Percentiles rank a stretch among this genome's conserved stretches.
These are phyloP conservation scores for Penicillium alfredii DNA, from an alignment of 495 filamentous ascomycete genomes.

Conservation along the genomic window DNA sequence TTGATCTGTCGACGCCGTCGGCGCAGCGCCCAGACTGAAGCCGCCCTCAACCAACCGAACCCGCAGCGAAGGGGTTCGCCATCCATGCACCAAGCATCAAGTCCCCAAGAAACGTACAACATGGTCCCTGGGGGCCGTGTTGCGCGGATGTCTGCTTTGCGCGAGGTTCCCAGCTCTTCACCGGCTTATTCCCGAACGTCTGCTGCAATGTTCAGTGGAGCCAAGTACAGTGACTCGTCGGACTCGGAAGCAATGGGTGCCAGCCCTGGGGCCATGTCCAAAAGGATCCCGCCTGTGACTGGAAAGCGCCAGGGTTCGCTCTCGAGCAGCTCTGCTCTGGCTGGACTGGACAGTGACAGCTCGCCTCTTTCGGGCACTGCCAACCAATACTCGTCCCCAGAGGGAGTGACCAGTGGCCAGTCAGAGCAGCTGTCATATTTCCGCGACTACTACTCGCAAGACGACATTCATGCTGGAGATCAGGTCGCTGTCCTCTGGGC, in stretches of 20 bases:
- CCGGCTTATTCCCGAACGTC: slow-evolving; percentile 47
- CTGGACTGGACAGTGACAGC: slow-evolving; percentile 58
- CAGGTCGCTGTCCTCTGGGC: slow-evolving; percentile 92
- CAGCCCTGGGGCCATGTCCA: slow-evolving; percentile 69
- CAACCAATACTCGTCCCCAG: slow-evolving; percentile 74
- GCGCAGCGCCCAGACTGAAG: slow-evolving; percentile 54
- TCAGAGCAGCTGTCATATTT: slow-evolving; percentile 93
- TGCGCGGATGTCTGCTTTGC: slow-evolving; percentile 91
- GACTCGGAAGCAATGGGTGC: slow-evolving; percentile 74
- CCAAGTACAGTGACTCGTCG: slow-evolving; percentile 63
- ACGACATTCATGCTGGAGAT: slow-evolving; percentile 90
- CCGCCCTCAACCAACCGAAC: slow-evolving; percentile 79
- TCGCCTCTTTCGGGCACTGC: slow-evolving; percentile 70
- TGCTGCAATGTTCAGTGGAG: slow-evolving; percentile 33
- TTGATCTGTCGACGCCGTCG: slow-evolving; percentile 55
- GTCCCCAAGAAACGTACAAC: slow-evolving; percentile 59
- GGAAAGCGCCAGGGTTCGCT: slow-evolving; percentile 82
- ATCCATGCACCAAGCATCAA: slow-evolving; percentile 45
- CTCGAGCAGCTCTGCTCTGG: slow-evolving; percentile 77
- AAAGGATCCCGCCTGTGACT: slow-evolving; percentile 53
- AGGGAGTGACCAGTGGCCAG: slow-evolving; percentile 77
- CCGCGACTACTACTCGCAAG: slow-evolving; percentile 97
- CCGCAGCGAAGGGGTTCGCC: slow-evolving; percentile 57
- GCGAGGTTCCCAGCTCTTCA: slow-evolving; percentile 58
- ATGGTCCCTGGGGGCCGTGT: slow-evolving; percentile 83